Percentiles rank a stretch among this genome's conserved stretches.
phyloP scores from a whole-genome alignment of 331 rosid species.

The Saraca asoca region DNA sequence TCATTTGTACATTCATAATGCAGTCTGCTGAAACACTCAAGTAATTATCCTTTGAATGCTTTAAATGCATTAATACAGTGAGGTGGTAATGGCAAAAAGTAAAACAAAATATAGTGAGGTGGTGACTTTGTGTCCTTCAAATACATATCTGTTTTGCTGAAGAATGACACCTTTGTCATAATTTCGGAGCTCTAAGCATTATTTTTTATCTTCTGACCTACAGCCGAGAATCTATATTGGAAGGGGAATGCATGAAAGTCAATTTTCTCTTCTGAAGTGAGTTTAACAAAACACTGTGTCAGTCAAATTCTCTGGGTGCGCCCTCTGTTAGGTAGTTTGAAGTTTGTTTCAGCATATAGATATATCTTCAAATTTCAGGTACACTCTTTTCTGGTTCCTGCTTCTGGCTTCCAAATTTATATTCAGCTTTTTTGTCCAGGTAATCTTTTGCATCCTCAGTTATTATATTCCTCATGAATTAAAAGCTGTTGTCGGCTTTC shows the following conservation, averaged over 20 bases:
- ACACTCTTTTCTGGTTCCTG: constrained; percentile 56
- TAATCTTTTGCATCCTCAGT: constrained; percentile 26
- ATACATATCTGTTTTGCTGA: neutral
- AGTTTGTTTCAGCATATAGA: constrained; percentile 3
- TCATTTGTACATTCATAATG: too few relatives aligned
- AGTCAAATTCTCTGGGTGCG: constrained; percentile 15
- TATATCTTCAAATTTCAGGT: constrained; percentile 39
- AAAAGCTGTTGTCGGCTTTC: constrained; percentile 23
- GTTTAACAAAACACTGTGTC: constrained; percentile 34
- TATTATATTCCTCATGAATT: constrained; percentile 26
- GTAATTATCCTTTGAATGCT: neutral
- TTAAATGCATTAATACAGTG: constrained; percentile 6
- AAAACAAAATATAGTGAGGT: too few relatives aligned
- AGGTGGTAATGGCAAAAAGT: neutral
- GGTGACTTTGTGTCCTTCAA: too few relatives aligned
- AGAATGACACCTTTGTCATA: constrained; percentile 11
- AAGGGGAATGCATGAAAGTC: constrained; percentile 99
- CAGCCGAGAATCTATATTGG: constrained; percentile 94
- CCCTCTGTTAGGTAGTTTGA: constrained; percentile 5
- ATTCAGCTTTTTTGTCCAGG: constrained; percentile 51
- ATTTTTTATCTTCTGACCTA: constrained; percentile 30
- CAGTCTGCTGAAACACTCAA: too few relatives aligned
- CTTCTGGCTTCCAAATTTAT: constrained; percentile 48
- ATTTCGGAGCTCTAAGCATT: constrained; percentile 11
- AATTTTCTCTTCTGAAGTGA: constrained; percentile 82